Base-by-base conservation (phyloP, 257 asterid species). In the Jacaranda copaia region DNA sequence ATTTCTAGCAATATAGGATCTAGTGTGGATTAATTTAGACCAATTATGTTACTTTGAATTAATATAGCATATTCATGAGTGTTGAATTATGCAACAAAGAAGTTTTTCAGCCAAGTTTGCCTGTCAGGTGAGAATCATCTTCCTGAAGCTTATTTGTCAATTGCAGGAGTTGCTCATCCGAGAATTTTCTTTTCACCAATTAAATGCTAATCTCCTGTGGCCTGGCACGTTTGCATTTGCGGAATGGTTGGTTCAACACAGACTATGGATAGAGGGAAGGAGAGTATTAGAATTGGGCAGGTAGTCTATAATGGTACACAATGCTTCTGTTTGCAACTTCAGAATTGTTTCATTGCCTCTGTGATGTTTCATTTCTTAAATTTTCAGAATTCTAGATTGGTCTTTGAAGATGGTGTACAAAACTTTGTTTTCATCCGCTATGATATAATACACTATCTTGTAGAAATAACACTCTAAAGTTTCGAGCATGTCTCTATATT, bases 141-240 rank as follows among this genome's bases (percentile, higher is more conserved):
- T 5, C 73, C 53, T 55, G 56, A 65, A 66, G 40, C 73, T 77
- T n/a, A 59, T 46, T 63, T 76, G 38, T 56, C 39, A 38, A 7
- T 62, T 49, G 81, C 88, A 95, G 99, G 99, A 90, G 79, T 84
- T 95, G 91, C 84, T 83, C 36, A 49, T 94, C 46, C 90, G 90
- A 62, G 99, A 94, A 55, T 94, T 92, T 88, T 86, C 93, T 5
- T 94, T 94, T 81, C 99, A 94, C 84, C 90, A 89, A 84, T 73
- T 93, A 77, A 95, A 95, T 83, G 98, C 98, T 74, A 95, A 95
- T 88, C 82, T 95, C 46, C 88, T 93, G 73, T 95, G 98, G 99
- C 99, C 99, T 14, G 99, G 99, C 69, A 90, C 98, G 10, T 95
- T 95, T 87, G 90, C 97, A 45, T 95, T 95, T 83, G 88, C 90